Evolutionary conservation across 2,329 filamentous ascomycete genomes (phyloP), one percentile per base, ranked within the genome.

Genomic region (Paraconiothyrium brasiliense): DNA sequence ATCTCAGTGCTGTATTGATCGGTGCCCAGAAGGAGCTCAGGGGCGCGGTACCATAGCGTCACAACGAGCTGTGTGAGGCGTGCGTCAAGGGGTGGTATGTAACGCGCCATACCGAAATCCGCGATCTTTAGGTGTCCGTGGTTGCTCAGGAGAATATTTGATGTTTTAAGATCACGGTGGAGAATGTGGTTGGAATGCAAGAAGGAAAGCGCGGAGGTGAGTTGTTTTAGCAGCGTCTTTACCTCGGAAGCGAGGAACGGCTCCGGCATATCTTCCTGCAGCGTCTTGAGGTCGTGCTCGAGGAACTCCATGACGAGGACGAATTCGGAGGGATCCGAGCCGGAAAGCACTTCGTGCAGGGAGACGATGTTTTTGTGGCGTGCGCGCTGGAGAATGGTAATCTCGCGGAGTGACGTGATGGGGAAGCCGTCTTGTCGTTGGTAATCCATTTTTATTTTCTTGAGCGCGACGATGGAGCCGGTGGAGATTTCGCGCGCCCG

Each of bases 221-320:
- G 87, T 78, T 99, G 95, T 1, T 89, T 84, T 58, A 98, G 85
- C 27, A 99, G 86, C 0, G 92, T 94, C 79, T 99, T 99, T 74
- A 93, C 89, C 79, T 99, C 95, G 46, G 92, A 97, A 1, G 92
- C 90, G 59, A 97, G 86, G 77, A 99, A 99, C 0, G 94, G 93
- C 75, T 97, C 92, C 56, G 90, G 87, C 93, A 98, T 97, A 75
- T 96, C 92, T 78, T 96, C 92, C 66, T 97, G 91, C 60, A 99
- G 86, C 58, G 91, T 92, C 80, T 96, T 97, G 60, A 99, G 88
- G 75, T 99, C 95, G 84, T 99, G 95, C 83, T 98, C 94, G 72
- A 97, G 85, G 79, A 98, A 99, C 76, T 97, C 94, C 85, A 99
- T 94, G 65, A 98, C 95, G 60, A 99, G 88, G 78, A 93, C 96